phyloP scores from a whole-genome alignment of 352 stramenopile genomes.

The Elongisporangium undulatum region DNA sequence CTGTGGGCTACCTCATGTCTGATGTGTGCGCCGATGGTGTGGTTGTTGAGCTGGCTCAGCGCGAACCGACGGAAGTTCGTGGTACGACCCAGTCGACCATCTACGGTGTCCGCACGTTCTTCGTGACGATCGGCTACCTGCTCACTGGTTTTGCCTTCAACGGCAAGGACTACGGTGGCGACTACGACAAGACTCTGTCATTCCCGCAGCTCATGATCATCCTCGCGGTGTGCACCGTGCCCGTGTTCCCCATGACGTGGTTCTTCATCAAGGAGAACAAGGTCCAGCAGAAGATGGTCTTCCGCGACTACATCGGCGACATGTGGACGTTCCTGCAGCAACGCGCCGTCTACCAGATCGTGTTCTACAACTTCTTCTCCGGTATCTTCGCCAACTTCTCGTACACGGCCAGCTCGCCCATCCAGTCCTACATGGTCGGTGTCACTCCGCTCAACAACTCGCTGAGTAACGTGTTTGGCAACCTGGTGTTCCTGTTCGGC shows the following conservation, averaged over 20 bases:
- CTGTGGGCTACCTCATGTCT: constrained; percentile 59
- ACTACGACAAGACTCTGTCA: constrained; percentile 26
- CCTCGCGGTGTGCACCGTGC: constrained; percentile 18
- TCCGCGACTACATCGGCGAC: constrained; percentile 19
- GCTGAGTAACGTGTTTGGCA: constrained; percentile 17
- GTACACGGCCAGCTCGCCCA: constrained; percentile 18
- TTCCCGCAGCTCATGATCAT: constrained; percentile 23
- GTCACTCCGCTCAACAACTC: constrained; percentile 26
- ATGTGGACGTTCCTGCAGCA: constrained; percentile 23
- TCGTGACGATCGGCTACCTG: constrained; percentile 27
- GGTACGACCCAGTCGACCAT: constrained; percentile 34
- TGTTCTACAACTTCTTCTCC: constrained; percentile 31
- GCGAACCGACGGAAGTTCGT: constrained; percentile 26
- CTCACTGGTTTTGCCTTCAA: constrained; percentile 31
- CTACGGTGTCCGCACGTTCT: constrained; percentile 30
- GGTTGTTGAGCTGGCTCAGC: constrained; percentile 40
- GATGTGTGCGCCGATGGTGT: constrained; percentile 55
- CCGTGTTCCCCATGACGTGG: constrained; percentile 29
- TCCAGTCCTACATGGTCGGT: constrained; percentile 35
- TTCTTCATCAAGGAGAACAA: constrained; percentile 26
- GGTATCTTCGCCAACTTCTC: constrained; percentile 24
- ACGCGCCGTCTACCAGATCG: constrained; percentile 34
- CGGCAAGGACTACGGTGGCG: constrained; percentile 23
- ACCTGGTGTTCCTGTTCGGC: constrained; percentile 10
- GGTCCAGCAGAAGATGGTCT: constrained; percentile 12